Evolutionary conservation across 116 monocot species (phyloP), one percentile per base, ranked within the genome.

Genomic region (Papilionanthe hybrid): DNA sequence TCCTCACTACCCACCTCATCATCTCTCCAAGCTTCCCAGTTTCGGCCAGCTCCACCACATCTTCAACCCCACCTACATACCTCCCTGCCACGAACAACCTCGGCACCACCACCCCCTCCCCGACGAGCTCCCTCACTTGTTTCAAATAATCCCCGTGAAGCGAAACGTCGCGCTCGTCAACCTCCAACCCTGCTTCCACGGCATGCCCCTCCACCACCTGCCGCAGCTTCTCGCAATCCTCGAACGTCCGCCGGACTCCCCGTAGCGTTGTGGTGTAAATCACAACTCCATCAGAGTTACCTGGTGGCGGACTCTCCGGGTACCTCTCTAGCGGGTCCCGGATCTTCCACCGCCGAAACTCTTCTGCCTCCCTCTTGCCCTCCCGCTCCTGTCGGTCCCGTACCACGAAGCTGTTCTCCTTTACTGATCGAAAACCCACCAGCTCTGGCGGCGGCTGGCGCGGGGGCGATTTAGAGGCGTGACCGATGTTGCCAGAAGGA

Each of bases 91-190:
- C 77, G 65, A 95, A 95, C 78, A 95, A 60, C 86, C 95, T 87
- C 74, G 95, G 94, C 65, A 91, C 90, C 72, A 75, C 66, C 5
- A 42, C 83, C 27, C 69, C 84, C 37, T 91, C 96, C 9, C 88
- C 96, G 1, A 75, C 78, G 22, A 96, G 55, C 81, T 86, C 90
- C 79, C 85, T 66, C 80, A 96, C 79, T 87, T 96, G 92, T 82
- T 84, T 91, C 71, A 96, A 78, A 82, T 86, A 97, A 81, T 92
- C 91, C 5, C 86, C 89, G 74, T 97, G 97, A 75, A 97, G 84
- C 32, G 97, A 89, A 72, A 94, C 91, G 81, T 97, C 97, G 19
- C 97, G 78, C 87, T 97, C 97, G 83, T 92, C 92, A 60, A 94
- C 80, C 50, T 47, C 85, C 17, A 88, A 68, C 49, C 87, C 90